Base-by-base conservation (phyloP, 495 filamentous ascomycete species). In the Trypethelium eluteriae region DNA sequence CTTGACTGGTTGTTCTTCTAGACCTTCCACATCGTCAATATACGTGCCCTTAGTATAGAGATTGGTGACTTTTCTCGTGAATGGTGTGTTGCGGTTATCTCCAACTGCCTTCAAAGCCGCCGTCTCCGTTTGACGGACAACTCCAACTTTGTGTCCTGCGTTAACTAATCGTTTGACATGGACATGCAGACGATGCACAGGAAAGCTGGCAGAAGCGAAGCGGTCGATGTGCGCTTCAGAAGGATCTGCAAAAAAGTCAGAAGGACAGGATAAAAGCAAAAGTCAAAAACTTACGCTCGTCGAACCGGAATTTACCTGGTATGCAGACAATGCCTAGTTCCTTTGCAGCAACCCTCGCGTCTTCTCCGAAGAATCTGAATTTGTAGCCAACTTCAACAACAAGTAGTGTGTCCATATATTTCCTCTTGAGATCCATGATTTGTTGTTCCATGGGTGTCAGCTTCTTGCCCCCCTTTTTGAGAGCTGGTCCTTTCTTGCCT, bases 1-100 rank as follows among this genome's bases (percentile, higher is more conserved):
- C 32, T 36, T 9, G 53, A 5, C 18, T 2, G 88, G 86, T 16
- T 88, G 84, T 1, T 85, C 83, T 56, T 89, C 87, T 10, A 96
- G 75, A 16, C 92, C 90, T 67, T 96, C 93, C 9, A 88, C 81
- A 76, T 99, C 94, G 74, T 99, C 94, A 62, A 99, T 89, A 69
- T 99, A 99, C 0, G 94, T 99, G 36, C 92, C 94, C 76, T 99
- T 99, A 6, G 94, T 99, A 77, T 98, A 99, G 10, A 99, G 79
- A 75, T 96, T 97, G 10, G 94, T 96, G 70, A 99, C 84, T 71
- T 95, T 94, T 49, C 94, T 88, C 18, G 88, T 86, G 70, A 99
- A 99, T 0, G 94, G 92, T 0, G 90, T 85, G 74, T 96, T 97
- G 65, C 90, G 84, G 75, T 99, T 99, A 75, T 97, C 92, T 5